Evolutionary conservation across 768 basidiomycete genomes (phyloP), one percentile per base, ranked within the genome.

Genomic region (Auriscalpium vulgare): DNA sequence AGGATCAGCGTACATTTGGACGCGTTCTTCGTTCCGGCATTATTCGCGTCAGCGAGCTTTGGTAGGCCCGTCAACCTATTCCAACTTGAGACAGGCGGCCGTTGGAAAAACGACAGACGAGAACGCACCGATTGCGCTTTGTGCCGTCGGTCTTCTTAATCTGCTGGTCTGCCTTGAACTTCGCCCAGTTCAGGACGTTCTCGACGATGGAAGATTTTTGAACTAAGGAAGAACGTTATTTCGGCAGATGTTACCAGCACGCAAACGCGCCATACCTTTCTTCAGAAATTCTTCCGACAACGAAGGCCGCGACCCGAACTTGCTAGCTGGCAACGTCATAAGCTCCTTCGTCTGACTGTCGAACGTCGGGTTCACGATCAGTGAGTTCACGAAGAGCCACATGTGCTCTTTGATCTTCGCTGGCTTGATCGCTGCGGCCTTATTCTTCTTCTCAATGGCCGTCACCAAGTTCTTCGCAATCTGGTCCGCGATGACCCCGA

Each of bases 261-360:
- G 2, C 54, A 37, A 56, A 6, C 6, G 35, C 3, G 19, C 7
- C 49, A 57, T 58, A 94, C 95, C 86, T 75, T 94, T 97, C 77
- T 97, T 98, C 77, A 95, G 80, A 68, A 97, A 98, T 0, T 97
- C 94, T 52, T 98, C 95, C 1, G 88, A 82, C 11, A 97, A 66
- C 2, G 70, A 71, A 2, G 93, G 91, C 69, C 87, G 95, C 46
- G 87, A 87, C 10, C 94, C 91, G 66, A 98, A 99, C 70, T 95
- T 95, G 35, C 83, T 85, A 17, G 87, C 74, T 3, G 86, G 84
- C 47, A 97, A 73, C 1, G 95, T 98, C 62, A 99, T 73, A 4
- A 85, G 88, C 69, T 99, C 97, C 75, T 99, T 99, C 38, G 97
- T 97, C 71, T 99, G 97, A 78, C 91, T 94, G 78, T 99, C 95